Percentiles rank a stretch among this genome's conserved stretches.
These are phyloP conservation scores for Keithomyces neogunnii DNA, from an alignment of 2,329 filamentous ascomycete genomes.

Conservation along the genomic window DNA sequence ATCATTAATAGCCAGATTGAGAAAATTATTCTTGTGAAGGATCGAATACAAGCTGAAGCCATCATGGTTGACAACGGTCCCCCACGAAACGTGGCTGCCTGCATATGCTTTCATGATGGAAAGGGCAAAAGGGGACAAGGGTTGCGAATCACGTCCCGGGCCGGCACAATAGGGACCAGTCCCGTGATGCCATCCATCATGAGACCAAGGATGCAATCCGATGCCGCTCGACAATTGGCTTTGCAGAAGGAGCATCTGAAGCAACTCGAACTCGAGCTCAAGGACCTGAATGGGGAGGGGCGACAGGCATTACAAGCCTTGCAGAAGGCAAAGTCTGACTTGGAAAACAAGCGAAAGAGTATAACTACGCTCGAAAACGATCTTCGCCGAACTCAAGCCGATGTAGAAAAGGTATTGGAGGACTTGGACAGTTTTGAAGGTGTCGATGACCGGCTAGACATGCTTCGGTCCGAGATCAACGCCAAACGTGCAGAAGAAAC, in stretches of 20 bases:
- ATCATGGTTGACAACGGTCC: slow-evolving; percentile 56
- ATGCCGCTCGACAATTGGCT: slow-evolving; percentile 58
- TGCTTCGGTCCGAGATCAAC: slow-evolving; percentile 47
- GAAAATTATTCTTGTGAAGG: slow-evolving; percentile 69
- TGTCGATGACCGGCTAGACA: slow-evolving; percentile 57
- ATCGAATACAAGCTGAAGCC: slow-evolving; percentile 55
- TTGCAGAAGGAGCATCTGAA: slow-evolving; percentile 40
- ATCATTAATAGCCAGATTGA: slow-evolving; percentile 80
- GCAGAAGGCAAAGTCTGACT: slow-evolving; percentile 36
- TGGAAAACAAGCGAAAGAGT: slow-evolving; percentile 33
- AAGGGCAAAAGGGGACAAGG: slow-evolving; percentile 46
- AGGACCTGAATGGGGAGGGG: slow-evolving; percentile 40
- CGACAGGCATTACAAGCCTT: slow-evolving; percentile 38
- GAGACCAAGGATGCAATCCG: slow-evolving; percentile 68
- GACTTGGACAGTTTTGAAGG: slow-evolving; percentile 60
- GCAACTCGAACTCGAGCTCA: slow-evolving; percentile 47
- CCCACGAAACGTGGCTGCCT: slow-evolving; percentile 65
- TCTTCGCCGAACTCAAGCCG: slow-evolving; percentile 52
- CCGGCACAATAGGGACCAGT: slow-evolving; percentile 31
- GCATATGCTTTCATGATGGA: slow-evolving; percentile 59
- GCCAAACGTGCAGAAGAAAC: slow-evolving; percentile 41
- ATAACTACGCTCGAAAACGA: slow-evolving; percentile 38
- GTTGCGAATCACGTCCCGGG: slow-evolving; percentile 43
- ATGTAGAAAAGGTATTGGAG: slow-evolving; percentile 40
- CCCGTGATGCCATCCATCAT: slow-evolving; percentile 38